Evolutionary conservation across 768 basidiomycete genomes (phyloP), one percentile per base, ranked within the genome.

Genomic region (Leccinum aurantiacum): DNA sequence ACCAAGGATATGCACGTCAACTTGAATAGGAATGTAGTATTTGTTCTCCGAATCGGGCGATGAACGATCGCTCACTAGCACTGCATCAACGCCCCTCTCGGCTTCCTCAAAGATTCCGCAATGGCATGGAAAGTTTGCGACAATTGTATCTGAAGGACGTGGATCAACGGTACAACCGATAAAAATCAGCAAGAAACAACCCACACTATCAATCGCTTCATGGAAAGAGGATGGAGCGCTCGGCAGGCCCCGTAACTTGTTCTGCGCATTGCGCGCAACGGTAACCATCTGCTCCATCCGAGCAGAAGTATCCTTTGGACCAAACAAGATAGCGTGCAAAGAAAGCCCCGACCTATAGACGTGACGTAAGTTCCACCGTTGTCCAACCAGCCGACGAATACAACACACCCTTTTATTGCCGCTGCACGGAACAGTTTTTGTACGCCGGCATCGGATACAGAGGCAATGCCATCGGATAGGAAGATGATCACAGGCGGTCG

Each of bases 311-410:
- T 0, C 6, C 17, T 69, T 62, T 2, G 75, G 72, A 6, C 84
- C 85, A 46, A 86, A 86, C 2, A 81, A 74, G 31, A 87, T 81
- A 0, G 84, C 72, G 17, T 86, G 85, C 59, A 87, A 79, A 2
- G 84, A 84, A 4, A 87, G 73, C 15, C 82, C 77, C 72, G 78
- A 80, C 22, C 85, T 86, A 35, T 11, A 29, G 3, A 1, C 11
- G 27, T 14, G 29, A 47, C n/a, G 17, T 60, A 10, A 52, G 47
- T 5, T 29, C n/a, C 33, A 48, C 14, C 10, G 4, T 31, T 4
- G 9, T 11, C 0, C n/a, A 29, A 38, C 3, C 14, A 6, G 3
- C n/a, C n/a, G n/a, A 11, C 0, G 15, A 54, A 6, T 1, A 9
- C 13, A 14, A 61, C 71, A n/a, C 52, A 83, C 84, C 84, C 82